Conservation (phyloP, 164 flowering plant species). For the Macadamia integrifolia region DNA sequence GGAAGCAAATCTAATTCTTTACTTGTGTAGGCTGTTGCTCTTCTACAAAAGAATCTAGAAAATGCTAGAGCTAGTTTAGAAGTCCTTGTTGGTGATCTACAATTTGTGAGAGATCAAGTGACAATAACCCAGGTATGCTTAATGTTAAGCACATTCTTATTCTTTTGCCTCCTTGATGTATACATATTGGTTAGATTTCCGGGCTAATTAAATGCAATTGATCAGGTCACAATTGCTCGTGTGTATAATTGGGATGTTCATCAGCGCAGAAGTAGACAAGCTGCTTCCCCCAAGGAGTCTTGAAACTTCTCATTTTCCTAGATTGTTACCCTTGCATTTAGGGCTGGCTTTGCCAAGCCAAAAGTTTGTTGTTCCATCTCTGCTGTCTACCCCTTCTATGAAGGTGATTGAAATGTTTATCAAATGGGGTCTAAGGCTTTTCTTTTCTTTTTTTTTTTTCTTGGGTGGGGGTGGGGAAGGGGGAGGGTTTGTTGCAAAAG, state of each 20-base stretch:
- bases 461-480: too few species aligned
- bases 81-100: constrained; percentile 69
- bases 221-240: constrained; percentile 91
- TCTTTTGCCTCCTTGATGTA: background rate
- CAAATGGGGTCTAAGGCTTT: background rate
- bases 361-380: background rate
- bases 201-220: background rate
- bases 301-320: background rate
- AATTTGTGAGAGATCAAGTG: constrained; percentile 83
- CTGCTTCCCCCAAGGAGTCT: constrained; percentile 30
- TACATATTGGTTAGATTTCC: background rate
- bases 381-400: background rate
- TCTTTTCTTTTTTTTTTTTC: background rate
- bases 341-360: background rate
- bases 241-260: constrained; percentile 98
- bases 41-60: constrained; percentile 69
- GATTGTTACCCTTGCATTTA: too few species aligned
- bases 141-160: background rate
- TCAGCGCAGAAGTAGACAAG: constrained; percentile 68
- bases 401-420: background rate
- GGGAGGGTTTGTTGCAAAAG: too few species aligned
- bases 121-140: constrained; percentile 71
- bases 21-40: constrained; percentile 55
- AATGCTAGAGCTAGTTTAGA: constrained; percentile 94
- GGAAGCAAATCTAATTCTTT: background rate